Evolutionary conservation across 345 rosid genomes (phyloP).

Genomic region (Eucalyptus cloeziana): DNA sequence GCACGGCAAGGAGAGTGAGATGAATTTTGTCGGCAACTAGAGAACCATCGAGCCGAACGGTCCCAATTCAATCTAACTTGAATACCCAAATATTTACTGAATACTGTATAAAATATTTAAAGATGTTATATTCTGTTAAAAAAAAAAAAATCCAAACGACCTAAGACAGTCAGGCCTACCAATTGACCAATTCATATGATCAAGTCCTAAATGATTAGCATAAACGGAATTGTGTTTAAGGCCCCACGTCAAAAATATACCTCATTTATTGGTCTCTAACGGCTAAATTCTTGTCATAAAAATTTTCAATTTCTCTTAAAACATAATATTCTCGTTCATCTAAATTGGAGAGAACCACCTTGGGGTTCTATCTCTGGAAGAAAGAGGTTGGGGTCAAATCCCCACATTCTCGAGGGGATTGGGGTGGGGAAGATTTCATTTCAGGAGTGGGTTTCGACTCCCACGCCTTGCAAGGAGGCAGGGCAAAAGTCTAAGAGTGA

Average conservation of each 20-base stretch:
- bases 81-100: not conserved
- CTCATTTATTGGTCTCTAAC: not conserved
- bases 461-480: too few relatives aligned
- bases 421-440: too few relatives aligned
- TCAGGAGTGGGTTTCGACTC: too few relatives aligned
- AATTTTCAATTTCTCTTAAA: not conserved
- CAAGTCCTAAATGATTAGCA: not conserved
- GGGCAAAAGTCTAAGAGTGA: too few relatives aligned
- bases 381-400: too few relatives aligned
- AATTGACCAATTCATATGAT: not conserved
- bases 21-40: not conserved
- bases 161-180: not conserved
- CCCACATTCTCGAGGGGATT: too few relatives aligned
- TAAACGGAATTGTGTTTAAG: not conserved
- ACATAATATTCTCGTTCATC: not conserved
- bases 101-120: not conserved
- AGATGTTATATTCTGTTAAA: not conserved
- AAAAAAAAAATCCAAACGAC: not conserved
- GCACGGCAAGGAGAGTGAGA: not conserved
- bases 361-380: too few relatives aligned
- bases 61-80: not conserved
- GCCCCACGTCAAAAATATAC: not conserved
- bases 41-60: not conserved
- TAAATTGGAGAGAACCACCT: too few relatives aligned
- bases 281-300: not conserved